A percentile compares a stretch with the other conserved stretches of the same genome.
phyloP scores from a whole-genome alignment of 1,139 yeast species.

The Sugiyamaella novakii region DNA sequence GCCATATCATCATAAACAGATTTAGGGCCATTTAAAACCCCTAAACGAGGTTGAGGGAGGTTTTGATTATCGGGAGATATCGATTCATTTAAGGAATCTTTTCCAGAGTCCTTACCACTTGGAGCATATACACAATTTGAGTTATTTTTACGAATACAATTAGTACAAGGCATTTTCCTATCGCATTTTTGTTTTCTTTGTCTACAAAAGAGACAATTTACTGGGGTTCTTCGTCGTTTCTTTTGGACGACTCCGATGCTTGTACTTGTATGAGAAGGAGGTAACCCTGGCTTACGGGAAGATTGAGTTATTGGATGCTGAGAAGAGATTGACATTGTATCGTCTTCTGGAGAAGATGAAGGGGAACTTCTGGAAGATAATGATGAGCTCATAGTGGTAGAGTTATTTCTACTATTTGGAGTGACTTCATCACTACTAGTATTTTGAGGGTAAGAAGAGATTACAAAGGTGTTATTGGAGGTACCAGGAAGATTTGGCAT shows the following conservation, averaged over 20 bases:
- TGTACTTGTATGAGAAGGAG: conserved; percentile 18
- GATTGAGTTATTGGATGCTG: background rate
- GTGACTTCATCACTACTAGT: background rate
- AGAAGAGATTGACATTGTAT: conserved; percentile 13
- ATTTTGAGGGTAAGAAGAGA: background rate
- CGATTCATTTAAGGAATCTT: no score
- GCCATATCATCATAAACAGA: conserved; percentile 10
- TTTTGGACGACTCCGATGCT: conserved; percentile 19
- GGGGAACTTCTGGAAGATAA: conserved; percentile 7
- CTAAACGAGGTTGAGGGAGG: background rate
- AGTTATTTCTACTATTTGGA: background rate
- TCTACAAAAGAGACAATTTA: conserved; percentile 41
- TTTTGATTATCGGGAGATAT: background rate
- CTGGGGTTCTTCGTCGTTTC: conserved; percentile 34
- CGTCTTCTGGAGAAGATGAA: conserved; percentile 12
- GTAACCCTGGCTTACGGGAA: conserved; percentile 14
- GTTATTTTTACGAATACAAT: conserved; percentile 38
- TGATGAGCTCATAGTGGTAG: conserved; percentile 2
- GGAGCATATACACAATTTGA: conserved; percentile 35
- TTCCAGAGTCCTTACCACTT: conserved; percentile 16
- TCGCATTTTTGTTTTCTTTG: conserved; percentile 42
- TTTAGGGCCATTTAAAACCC: background rate
- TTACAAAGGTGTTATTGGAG: no score
- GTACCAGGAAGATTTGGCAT: no score
- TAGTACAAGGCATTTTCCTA: conserved; percentile 42